Percentiles rank a stretch among this genome's conserved stretches.
Evolutionary conservation across 1,284 basidiomycete species (phyloP).

Genomic region (Mycena citricolor): DNA sequence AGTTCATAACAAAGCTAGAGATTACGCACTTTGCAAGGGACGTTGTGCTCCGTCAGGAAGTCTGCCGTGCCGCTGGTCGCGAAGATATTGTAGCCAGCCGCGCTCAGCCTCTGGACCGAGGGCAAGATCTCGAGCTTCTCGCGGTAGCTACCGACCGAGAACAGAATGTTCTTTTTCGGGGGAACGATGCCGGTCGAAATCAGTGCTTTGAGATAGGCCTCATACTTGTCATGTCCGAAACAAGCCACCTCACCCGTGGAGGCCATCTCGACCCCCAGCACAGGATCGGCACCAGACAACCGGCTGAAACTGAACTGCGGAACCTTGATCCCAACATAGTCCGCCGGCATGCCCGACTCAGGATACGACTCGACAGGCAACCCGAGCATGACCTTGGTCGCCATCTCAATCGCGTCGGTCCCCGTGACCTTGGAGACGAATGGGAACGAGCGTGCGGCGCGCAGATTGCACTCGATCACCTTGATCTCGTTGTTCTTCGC

Average conservation of each 20-base stretch:
- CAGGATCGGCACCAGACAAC: conserved; percentile 93
- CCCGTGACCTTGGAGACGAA: conserved; percentile 99
- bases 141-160: conserved; percentile 94
- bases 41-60: conserved; percentile 86
- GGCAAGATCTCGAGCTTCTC: conserved; percentile 98
- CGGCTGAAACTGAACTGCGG: conserved; percentile 98
- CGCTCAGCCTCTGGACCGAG: conserved; percentile 94
- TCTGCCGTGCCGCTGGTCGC: conserved; percentile 97
- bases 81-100: conserved; percentile 95
- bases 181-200: conserved; percentile 94
- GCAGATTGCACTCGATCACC: conserved; percentile 99
- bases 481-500: conserved; percentile 99
- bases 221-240: conserved; percentile 97
- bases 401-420: conserved; percentile 96
- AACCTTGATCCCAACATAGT: conserved; percentile 98
- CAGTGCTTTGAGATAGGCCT: conserved; percentile 96
- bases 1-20: conserved; percentile 11
- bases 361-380: conserved; percentile 91
- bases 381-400: conserved; percentile 97
- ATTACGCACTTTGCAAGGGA: conserved; percentile 74
- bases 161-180: conserved; percentile 94
- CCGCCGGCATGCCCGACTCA: conserved; percentile 78
- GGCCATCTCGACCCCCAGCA: conserved; percentile 99
- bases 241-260: conserved; percentile 99
- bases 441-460: conserved; percentile 97